Evolutionary conservation across 352 stramenopile genomes (phyloP).

Genomic region (Aphanomyces cochlioides): DNA sequence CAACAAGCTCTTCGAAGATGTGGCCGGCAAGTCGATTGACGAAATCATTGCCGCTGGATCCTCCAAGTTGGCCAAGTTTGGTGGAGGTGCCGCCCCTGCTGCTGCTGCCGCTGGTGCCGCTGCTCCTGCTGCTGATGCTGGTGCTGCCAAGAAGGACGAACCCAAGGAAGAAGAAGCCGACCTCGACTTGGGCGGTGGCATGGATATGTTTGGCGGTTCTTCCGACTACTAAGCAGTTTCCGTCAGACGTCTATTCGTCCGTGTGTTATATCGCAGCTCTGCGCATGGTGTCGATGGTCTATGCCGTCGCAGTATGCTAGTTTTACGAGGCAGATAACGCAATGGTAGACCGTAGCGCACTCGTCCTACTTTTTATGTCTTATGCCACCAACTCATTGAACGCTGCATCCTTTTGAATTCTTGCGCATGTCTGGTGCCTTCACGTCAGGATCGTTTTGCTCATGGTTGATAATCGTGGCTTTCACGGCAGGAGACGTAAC

Average conservation of each 20-base stretch:
- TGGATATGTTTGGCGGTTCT: slow-evolving; percentile 87
- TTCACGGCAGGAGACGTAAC: slow-evolving; percentile 80
- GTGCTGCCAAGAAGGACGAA: slow-evolving; percentile 58
- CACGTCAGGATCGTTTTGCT: slow-evolving; percentile 86
- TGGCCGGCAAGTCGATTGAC: slow-evolving; percentile 80
- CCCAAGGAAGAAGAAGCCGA: slow-evolving; percentile 76
- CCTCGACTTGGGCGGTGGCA: slow-evolving; percentile 78
- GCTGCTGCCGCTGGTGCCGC: slow-evolving; percentile 48
- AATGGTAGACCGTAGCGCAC: slow-evolving; percentile 28
- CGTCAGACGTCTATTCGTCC: slow-evolving; percentile 2
- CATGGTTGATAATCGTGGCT: slow-evolving; percentile 90
- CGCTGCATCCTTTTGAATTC: slow-evolving; percentile 46
- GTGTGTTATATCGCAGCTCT: neutral
- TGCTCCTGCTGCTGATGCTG: slow-evolving; percentile 48
- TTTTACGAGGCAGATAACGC: slow-evolving; percentile 17
- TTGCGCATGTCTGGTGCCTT: slow-evolving; percentile 67
- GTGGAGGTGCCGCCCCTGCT: slow-evolving; percentile 49
- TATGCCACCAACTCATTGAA: slow-evolving; percentile 40
- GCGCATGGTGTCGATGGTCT: neutral
- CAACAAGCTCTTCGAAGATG: slow-evolving; percentile 66
- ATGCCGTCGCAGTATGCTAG: neutral
- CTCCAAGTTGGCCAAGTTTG: slow-evolving; percentile 80
- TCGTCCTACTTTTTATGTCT: slow-evolving; percentile 18
- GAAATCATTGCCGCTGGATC: slow-evolving; percentile 76
- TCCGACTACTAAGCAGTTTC: slow-evolving; percentile 76